Conservation (phyloP, 495 filamentous ascomycete species). For the Lepidopterella palustris region DNA sequence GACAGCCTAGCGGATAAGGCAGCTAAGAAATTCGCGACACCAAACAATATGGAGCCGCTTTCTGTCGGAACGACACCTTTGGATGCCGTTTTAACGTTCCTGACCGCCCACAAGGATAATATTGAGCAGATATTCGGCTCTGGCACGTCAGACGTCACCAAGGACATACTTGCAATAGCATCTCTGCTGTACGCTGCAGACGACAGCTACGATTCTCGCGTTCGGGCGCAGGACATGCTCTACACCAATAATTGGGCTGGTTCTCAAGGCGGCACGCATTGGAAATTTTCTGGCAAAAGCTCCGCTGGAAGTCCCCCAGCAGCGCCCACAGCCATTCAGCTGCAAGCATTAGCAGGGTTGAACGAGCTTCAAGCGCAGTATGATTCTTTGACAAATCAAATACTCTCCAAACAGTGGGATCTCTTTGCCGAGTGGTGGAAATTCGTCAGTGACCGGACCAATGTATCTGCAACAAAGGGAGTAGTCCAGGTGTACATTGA, state of each 20-base stretch:
- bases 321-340: neutral
- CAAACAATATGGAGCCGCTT: neutral
- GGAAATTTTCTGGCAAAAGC: too few species aligned
- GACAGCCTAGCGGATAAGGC: neutral
- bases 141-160: neutral
- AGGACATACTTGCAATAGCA: slow-evolving; percentile 1
- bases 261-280: neutral
- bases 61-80: slow-evolving; percentile 3
- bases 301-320: neutral
- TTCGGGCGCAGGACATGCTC: neutral
- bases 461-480: too few species aligned
- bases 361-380: neutral
- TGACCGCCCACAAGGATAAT: neutral
- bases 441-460: too few species aligned
- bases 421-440: too few species aligned
- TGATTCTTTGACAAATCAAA: neutral
- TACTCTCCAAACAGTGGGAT: too few species aligned
- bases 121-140: neutral
- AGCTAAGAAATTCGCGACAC: neutral
- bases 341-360: neutral
- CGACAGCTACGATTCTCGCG: neutral
- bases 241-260: slow-evolving; percentile 1
- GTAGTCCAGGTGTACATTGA: neutral
- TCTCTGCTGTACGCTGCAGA: slow-evolving; percentile 5
- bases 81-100: slow-evolving; percentile 2